Percentiles rank a stretch among this genome's conserved stretches.
These are phyloP conservation scores for Globisporangium polare DNA, from an alignment of 352 stramenopile species.

Conservation along the genomic window DNA sequence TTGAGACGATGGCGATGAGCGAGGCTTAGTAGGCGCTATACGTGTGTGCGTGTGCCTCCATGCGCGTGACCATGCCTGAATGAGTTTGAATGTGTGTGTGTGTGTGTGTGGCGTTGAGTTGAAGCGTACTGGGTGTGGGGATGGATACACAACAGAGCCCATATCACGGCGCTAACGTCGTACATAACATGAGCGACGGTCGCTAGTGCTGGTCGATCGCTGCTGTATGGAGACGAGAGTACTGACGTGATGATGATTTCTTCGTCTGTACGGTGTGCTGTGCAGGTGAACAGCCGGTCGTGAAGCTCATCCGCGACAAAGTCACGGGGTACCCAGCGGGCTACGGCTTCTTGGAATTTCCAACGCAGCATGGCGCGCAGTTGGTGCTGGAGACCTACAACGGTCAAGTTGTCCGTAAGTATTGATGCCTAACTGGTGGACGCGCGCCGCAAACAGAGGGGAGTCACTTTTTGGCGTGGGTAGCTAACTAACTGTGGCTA, in stretches of 20 bases:
- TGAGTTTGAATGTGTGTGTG: neutral
- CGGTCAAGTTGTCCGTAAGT: slow-evolving; percentile 82
- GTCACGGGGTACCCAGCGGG: slow-evolving; percentile 83
- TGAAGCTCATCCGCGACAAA: slow-evolving; percentile 91
- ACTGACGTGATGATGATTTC: neutral
- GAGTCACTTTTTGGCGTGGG: neutral
- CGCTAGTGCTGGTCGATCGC: neutral
- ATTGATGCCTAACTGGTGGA: neutral
- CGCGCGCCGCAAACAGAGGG: no score
- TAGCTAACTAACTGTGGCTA: neutral
- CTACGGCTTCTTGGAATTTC: slow-evolving; percentile 92
- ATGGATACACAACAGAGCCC: slow-evolving; percentile 6
- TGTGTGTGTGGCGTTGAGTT: slow-evolving; percentile 6
- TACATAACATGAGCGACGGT: neutral
- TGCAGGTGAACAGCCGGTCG: slow-evolving; percentile 71
- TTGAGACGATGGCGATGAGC: neutral
- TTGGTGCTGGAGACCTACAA: slow-evolving; percentile 85
- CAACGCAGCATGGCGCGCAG: slow-evolving; percentile 73
- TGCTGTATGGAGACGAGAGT: neutral
- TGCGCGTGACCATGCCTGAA: neutral
- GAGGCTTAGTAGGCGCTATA: neutral
- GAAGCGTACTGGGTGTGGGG: neutral
- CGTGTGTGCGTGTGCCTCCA: neutral
- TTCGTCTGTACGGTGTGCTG: neutral
- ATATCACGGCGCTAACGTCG: neutral